A percentile compares a stretch with the other conserved stretches of the same genome.
These are phyloP conservation scores for Gossypium mustelinum DNA, from an alignment of 345 rosid genomes.

Conservation along the genomic window DNA sequence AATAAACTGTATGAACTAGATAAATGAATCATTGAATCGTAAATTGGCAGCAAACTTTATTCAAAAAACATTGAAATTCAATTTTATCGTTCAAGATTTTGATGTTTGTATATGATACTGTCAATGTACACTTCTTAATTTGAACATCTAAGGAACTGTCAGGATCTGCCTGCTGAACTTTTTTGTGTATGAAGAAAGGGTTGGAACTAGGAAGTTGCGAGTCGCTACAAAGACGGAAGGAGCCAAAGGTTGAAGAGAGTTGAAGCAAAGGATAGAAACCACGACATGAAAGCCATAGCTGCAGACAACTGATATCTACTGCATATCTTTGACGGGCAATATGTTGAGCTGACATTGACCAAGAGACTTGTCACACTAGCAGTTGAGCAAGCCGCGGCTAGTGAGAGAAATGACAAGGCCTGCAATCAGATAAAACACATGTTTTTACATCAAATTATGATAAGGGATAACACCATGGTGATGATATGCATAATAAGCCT, in stretches of 20 bases:
- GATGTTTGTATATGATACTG: conserved; percentile 3
- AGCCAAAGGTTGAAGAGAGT: conserved; percentile 60
- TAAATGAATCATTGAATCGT: neutral
- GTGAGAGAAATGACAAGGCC: conserved; percentile 37
- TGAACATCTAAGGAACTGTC: neutral
- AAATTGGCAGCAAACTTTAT: neutral
- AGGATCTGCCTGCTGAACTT: neutral
- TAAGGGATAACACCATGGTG: neutral
- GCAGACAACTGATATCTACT: conserved; percentile 58
- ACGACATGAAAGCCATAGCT: conserved; percentile 59
- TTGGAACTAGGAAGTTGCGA: neutral
- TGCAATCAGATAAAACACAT: conserved; percentile 17
- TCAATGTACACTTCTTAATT: neutral
- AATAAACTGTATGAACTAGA: no score
- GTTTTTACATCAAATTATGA: neutral
- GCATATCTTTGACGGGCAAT: conserved; percentile 20
- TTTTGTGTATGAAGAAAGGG: neutral
- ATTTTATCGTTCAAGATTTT: neutral
- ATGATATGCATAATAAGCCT: neutral
- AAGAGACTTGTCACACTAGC: no score
- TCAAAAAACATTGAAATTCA: neutral
- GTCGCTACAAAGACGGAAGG: conserved; percentile 40
- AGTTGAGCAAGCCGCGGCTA: no score
- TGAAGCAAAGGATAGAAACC: conserved; percentile 49
- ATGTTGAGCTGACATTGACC: no score